Evolutionary conservation across 2,329 filamentous ascomycete species (phyloP).

Genomic region (Colletotrichum sp.): DNA sequence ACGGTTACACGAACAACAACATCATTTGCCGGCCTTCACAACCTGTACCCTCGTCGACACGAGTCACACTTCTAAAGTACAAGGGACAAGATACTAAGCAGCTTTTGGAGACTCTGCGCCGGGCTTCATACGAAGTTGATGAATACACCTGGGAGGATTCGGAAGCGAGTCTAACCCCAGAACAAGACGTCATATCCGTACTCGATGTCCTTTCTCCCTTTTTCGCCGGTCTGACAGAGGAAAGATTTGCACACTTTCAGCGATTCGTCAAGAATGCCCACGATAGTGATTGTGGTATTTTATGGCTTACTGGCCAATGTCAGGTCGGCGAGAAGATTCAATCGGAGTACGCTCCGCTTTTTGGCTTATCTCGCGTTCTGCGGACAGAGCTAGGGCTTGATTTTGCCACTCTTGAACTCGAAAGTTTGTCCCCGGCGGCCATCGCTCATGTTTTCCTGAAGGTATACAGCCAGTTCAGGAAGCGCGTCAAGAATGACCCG

Average conservation of each 20-base stretch:
- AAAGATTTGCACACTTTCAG: slow-evolving; percentile 16
- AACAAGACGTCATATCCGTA: slow-evolving; percentile 24
- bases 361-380: slow-evolving; percentile 24
- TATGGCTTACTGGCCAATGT: slow-evolving; percentile 8
- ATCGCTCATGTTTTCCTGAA: background rate
- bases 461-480: background rate
- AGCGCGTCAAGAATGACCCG: background rate
- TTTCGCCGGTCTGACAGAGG: background rate
- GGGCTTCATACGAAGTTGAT: background rate
- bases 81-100: background rate
- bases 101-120: background rate
- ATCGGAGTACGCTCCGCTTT: slow-evolving; percentile 20
- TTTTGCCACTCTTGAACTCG: background rate
- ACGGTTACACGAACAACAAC: slow-evolving; percentile 5
- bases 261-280: background rate
- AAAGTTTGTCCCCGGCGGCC: background rate
- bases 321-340: background rate
- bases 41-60: background rate
- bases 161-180: background rate
- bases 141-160: background rate
- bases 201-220: background rate
- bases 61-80: background rate
- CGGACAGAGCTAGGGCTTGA: slow-evolving; percentile 21
- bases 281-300: background rate
- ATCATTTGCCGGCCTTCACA: background rate